These are phyloP conservation scores for Inga laurina DNA, from an alignment of 306 rosid genomes.

Conservation along the genomic window DNA sequence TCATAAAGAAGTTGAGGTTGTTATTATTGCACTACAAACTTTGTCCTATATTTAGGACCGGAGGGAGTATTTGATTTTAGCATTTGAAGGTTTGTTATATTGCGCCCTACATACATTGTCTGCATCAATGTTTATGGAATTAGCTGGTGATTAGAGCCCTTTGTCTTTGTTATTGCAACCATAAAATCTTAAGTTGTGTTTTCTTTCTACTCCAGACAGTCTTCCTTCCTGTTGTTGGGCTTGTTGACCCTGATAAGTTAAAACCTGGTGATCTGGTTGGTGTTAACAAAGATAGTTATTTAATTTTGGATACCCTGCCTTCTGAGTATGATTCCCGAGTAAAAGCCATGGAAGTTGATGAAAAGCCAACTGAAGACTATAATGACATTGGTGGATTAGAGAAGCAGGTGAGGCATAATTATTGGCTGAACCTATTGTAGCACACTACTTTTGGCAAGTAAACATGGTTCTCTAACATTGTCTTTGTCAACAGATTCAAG, in stretches of 20 bases:
- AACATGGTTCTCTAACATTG: slow-evolving; percentile 8
- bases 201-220: slow-evolving; percentile 67
- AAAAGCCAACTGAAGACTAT: slow-evolving; percentile 94
- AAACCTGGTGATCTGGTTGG: slow-evolving; percentile 99
- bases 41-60: too few relatives aligned
- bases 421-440: not conserved
- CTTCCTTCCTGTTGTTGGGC: slow-evolving; percentile 98
- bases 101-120: not conserved
- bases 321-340: slow-evolving; percentile 96
- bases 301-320: slow-evolving; percentile 91
- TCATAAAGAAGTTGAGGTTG: not conserved
- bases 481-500: slow-evolving; percentile 70
- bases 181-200: not conserved
- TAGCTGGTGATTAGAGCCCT: not conserved
- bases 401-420: slow-evolving; percentile 63
- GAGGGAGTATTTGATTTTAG: not conserved
- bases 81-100: not conserved
- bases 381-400: slow-evolving; percentile 93
- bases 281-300: slow-evolving; percentile 94
- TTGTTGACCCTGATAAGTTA: slow-evolving; percentile 88
- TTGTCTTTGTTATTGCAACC: not conserved
- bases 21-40: too few relatives aligned
- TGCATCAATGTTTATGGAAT: not conserved
- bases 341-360: slow-evolving; percentile 98
- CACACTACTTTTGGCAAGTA: not conserved